These are phyloP conservation scores for Ramularia collo-cygni DNA, from an alignment of 2,329 filamentous ascomycete species.

Conservation along the genomic window DNA sequence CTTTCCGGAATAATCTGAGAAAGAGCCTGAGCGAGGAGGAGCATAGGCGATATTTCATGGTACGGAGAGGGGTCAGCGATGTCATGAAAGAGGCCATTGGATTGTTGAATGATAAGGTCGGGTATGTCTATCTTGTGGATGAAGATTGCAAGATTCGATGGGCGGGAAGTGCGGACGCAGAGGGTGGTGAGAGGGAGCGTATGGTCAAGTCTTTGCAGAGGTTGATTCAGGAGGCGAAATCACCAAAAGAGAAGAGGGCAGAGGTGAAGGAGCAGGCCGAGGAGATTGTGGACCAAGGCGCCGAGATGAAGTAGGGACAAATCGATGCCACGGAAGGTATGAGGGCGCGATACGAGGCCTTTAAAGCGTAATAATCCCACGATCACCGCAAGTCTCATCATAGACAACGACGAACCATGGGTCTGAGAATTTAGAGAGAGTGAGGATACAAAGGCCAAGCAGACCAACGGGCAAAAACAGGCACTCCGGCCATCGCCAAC, in stretches of 20 bases:
- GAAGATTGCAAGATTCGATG: conserved; percentile 82
- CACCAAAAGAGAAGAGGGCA: conserved; percentile 8
- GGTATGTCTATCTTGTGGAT: conserved; percentile 89
- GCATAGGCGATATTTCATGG: conserved; percentile 53
- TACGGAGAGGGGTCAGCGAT: conserved; percentile 51
- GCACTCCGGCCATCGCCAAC: too few species aligned
- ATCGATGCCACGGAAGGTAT: neutral
- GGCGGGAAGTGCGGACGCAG: conserved; percentile 73
- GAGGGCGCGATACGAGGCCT: too few species aligned
- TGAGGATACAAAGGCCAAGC: too few species aligned
- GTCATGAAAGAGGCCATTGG: conserved; percentile 54
- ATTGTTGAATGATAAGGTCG: conserved; percentile 82
- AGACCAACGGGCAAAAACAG: too few species aligned
- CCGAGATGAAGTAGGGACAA: conserved; percentile 3
- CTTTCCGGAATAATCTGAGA: conserved; percentile 46
- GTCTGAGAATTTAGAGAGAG: too few species aligned
- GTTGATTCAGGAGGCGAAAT: conserved; percentile 51
- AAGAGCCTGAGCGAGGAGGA: conserved; percentile 42
- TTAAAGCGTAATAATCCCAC: too few species aligned
- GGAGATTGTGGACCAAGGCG: conserved; percentile 11
- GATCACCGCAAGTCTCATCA: too few species aligned
- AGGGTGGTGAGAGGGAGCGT: conserved; percentile 59
- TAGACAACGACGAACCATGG: too few species aligned
- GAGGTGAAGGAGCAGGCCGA: conserved; percentile 12
- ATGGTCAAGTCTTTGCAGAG: conserved; percentile 58